Evolutionary conservation across 2,329 filamentous ascomycete species (phyloP).

Genomic region (Aspergillus clavatus): DNA sequence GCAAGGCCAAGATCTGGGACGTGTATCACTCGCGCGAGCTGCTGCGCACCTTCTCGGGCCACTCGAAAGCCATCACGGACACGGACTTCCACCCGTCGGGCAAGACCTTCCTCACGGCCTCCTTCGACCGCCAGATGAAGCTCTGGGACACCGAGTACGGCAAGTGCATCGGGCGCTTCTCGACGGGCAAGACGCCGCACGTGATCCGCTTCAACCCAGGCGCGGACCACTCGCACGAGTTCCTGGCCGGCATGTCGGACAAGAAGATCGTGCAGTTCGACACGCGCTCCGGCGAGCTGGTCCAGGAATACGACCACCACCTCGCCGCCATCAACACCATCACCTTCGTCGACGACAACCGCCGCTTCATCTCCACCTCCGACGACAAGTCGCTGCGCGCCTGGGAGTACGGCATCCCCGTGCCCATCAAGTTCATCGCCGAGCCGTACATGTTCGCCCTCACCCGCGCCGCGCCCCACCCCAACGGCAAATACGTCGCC

Average conservation of each 20-base stretch:
- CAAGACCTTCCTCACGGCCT: slow-evolving; percentile 80
- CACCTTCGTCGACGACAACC: slow-evolving; percentile 88
- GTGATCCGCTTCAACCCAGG: slow-evolving; percentile 90
- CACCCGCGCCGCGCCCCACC: slow-evolving; percentile 78
- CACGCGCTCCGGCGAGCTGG: slow-evolving; percentile 71
- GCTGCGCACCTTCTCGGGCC: slow-evolving; percentile 84
- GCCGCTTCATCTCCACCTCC: slow-evolving; percentile 94
- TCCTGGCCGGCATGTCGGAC: slow-evolving; percentile 93
- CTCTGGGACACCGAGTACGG: slow-evolving; percentile 98
- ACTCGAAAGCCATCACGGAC: slow-evolving; percentile 85
- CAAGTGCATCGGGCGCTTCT: slow-evolving; percentile 79
- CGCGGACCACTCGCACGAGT: slow-evolving; percentile 73
- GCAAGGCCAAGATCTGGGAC: slow-evolving; percentile 90
- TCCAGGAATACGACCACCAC: slow-evolving; percentile 98
- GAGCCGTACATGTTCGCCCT: slow-evolving; percentile 98
- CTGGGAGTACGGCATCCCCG: slow-evolving; percentile 98
- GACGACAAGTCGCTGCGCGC: slow-evolving; percentile 94
- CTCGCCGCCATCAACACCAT: slow-evolving; percentile 97
- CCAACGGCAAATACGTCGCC: slow-evolving; percentile 87
- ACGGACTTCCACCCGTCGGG: slow-evolving; percentile 80
- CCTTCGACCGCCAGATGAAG: slow-evolving; percentile 94
- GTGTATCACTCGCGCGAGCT: slow-evolving; percentile 86
- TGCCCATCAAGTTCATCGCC: slow-evolving; percentile 96
- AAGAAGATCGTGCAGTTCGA: slow-evolving; percentile 99
- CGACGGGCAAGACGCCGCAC: slow-evolving; percentile 90